Percentiles rank a stretch among this genome's conserved stretches.
These are phyloP conservation scores for Myxozyma melibiosi DNA, from an alignment of 805 yeast species.

Conservation along the genomic window DNA sequence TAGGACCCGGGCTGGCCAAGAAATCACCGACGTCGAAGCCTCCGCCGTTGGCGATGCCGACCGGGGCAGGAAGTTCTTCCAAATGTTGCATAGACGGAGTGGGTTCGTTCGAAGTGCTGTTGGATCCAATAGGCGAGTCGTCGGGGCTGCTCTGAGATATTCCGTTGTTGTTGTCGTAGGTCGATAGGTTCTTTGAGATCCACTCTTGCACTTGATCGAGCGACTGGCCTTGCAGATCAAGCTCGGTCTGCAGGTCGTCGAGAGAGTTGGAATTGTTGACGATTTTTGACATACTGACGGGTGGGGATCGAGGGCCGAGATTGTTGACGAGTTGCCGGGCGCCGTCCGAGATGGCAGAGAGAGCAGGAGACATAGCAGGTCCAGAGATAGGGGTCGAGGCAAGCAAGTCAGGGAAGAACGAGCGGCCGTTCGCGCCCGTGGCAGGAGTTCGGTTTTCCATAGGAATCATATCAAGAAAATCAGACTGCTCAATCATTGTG, in stretches of 20 bases:
- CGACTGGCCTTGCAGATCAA: constrained; percentile 38
- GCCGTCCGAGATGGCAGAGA: constrained; percentile 9
- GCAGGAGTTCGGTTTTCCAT: constrained; percentile 15
- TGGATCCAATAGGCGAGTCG: not conserved
- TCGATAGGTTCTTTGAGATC: constrained; percentile 30
- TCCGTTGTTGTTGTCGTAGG: not conserved
- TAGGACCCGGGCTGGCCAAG: constrained; percentile 28
- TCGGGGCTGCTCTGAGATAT: not conserved
- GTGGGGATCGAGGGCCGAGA: constrained; percentile 8
- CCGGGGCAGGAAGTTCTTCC: constrained; percentile 1
- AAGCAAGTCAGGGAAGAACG: constrained; percentile 27
- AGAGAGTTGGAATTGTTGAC: constrained; percentile 28
- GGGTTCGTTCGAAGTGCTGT: not conserved
- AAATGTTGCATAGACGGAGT: not conserved
- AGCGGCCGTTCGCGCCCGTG: constrained; percentile 2
- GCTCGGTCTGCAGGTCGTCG: constrained; percentile 35
- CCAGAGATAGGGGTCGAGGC: constrained; percentile 11
- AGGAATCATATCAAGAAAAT: constrained; percentile 29
- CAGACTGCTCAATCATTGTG: constrained; percentile 22
- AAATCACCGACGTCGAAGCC: constrained; percentile 38
- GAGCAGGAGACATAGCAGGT: constrained; percentile 10
- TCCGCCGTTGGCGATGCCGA: not conserved
- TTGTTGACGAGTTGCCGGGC: constrained; percentile 18
- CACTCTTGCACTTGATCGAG: constrained; percentile 42
- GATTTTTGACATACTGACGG: not conserved